Base-by-base conservation (phyloP, 768 basidiomycete species). In the Termitomyces sp. region DNA sequence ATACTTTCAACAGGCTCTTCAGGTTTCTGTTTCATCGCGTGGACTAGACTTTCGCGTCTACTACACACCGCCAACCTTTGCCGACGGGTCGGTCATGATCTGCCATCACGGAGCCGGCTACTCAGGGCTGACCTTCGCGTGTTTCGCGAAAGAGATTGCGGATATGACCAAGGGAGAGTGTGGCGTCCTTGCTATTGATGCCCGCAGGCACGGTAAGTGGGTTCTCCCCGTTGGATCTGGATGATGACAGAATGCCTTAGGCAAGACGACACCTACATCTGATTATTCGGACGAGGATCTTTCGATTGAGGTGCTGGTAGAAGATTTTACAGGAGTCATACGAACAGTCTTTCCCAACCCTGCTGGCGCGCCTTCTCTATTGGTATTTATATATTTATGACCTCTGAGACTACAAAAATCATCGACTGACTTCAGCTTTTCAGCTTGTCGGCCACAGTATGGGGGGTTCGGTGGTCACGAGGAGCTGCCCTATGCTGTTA, bases 51-150 rank as follows among this genome's bases (percentile, higher is more conserved):
- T 85, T 63, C 79, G 95, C 31, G 87, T 85, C 10, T 97, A 98
- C 71, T 90, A 95, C 68, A 89, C 92, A 0, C 81, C 88, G 1
- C 84, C 94, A 1, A 77, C 77, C 48, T 69, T 72, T 31, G 62
- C 73, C 20, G 74, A 77, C 52, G 80, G 77, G 36, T 86, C 88
- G 0, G 84, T 96, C 3, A 82, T 98, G 68, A 80, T 98, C 5
- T 95, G 92, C 72, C 94, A 97, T 65, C 96, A 99, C 64, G 97
- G 97, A 1, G 96, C 93, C 0, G 97, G 97, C 14, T 93, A 93
- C 67, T 87, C 88, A 0, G 97, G 85, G 0, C 75, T 98, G 59
- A 91, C 84, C 61, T 99, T 96, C 69, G 94, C 97, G 2, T 87
- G 85, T 65, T 79, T 97, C 57, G 93, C 95, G n/a, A 88, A 87